Evolutionary conservation across 2,329 filamentous ascomycete species (phyloP).

Genomic region (Didymella segeticola): DNA sequence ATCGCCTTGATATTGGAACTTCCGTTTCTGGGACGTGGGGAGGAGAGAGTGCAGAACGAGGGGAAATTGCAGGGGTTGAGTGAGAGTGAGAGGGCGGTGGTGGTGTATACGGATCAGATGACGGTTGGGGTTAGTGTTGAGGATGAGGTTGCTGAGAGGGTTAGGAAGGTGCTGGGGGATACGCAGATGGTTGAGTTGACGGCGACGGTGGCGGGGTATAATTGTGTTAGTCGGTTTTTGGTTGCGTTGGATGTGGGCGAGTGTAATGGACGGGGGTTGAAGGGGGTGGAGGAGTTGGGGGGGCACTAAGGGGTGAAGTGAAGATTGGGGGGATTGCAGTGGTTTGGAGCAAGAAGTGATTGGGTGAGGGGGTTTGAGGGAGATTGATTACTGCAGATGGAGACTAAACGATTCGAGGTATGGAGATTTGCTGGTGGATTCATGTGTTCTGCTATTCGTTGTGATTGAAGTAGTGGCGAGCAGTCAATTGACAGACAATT

Average conservation of each 20-base stretch:
- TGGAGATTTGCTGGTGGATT: background rate
- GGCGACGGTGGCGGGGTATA: constrained; percentile 79
- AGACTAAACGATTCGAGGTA: no score
- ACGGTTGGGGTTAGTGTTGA: constrained; percentile 74
- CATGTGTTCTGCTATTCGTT: no score
- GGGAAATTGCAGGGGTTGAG: constrained; percentile 49
- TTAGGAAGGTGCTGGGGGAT: constrained; percentile 70
- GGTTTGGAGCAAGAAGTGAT: background rate
- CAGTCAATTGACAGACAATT: no score
- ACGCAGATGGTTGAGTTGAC: constrained; percentile 81
- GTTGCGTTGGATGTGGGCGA: constrained; percentile 75
- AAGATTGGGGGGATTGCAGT: background rate
- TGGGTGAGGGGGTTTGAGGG: no score
- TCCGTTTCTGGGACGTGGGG: constrained; percentile 28
- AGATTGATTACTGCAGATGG: no score
- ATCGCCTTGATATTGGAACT: constrained; percentile 56
- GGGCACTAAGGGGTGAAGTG: background rate
- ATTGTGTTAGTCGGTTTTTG: constrained; percentile 82
- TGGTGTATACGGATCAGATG: constrained; percentile 83
- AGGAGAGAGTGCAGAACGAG: constrained; percentile 19
- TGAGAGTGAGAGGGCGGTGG: constrained; percentile 67
- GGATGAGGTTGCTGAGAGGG: constrained; percentile 68
- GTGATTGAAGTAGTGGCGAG: no score
- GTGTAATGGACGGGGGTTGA: constrained; percentile 47
- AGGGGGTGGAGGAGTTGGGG: constrained; percentile 38